Base-by-base conservation (phyloP, 345 rosid species). In the Isatis tinctoria region DNA sequence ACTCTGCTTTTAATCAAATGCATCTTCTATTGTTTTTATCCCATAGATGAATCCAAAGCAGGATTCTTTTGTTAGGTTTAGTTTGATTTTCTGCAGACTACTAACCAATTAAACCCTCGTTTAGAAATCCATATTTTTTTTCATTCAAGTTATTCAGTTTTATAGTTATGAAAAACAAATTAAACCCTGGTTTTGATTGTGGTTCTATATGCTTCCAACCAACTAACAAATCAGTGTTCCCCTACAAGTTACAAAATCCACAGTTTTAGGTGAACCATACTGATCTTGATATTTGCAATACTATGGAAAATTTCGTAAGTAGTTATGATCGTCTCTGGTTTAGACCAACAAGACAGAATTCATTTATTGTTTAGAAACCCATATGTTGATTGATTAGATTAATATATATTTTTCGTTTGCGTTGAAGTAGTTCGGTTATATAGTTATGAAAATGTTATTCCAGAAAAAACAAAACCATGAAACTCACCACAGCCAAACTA, bases 1-100 rank as follows among this genome's bases (percentile, higher is more conserved):
- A 32, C 45, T 52, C 64, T 65, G 24, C 8, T 56, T 73, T n/a
- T 56, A 69, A 17, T 17, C 54, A 71, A 11, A 60, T 48, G 49
- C 66, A n/a, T 35, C 41, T 37, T 71, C 20, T 33, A 41, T 14
- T 33, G 51, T 67, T 69, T 65, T 5, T 49, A 26, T 61, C 54
- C 40, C 33, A 44, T 28, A 4, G 54, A 44, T 28, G 54, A 44
- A 64, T 44, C 36, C 27, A 33, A 45, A 47, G 8, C 69, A 65
- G 41, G 41, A 47, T 65, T 17, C 44, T 65, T 3, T n/a, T 3
- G 28, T 16, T 64, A 14, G 7, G 36, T 65, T 17, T 27, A 17
- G 32, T 73, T 73, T 62, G 54, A 7, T 12, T 18, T 73, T 36
- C 32, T 61, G 13, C 28, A 37, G 17, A 39, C 12, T 32, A 9